These are phyloP conservation scores for Fusarium cicatricum DNA, from an alignment of 2,329 filamentous ascomycete genomes.

Conservation along the genomic window DNA sequence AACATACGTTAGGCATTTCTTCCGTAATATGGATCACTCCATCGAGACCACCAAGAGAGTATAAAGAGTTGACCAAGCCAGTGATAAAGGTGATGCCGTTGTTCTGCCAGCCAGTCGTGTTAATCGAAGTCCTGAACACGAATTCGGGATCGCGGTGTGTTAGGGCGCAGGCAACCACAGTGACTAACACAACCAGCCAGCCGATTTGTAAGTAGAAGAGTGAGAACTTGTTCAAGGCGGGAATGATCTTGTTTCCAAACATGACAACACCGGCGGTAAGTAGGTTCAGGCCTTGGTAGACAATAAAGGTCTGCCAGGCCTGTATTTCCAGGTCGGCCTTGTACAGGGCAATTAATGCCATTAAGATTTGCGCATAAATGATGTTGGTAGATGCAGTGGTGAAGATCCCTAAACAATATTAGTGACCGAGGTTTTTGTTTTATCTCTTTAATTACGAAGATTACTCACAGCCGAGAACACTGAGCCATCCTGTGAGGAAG, in stretches of 20 bases:
- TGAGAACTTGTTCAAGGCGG: constrained; percentile 53
- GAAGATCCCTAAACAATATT: constrained; percentile 49
- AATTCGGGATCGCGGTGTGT: constrained; percentile 56
- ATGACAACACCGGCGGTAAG: constrained; percentile 55
- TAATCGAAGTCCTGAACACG: constrained; percentile 61
- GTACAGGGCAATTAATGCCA: constrained; percentile 54
- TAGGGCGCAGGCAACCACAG: constrained; percentile 56
- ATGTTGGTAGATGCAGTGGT: constrained; percentile 55
- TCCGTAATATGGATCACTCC: constrained; percentile 59
- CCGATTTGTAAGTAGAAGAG: constrained; percentile 56
- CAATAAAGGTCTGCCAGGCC: constrained; percentile 58
- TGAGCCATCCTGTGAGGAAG: constrained; percentile 56
- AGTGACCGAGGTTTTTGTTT: not conserved
- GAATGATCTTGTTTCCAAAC: constrained; percentile 57
- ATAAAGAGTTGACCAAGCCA: constrained; percentile 58
- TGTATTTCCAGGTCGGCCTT: constrained; percentile 50
- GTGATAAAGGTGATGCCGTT: constrained; percentile 60
- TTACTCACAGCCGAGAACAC: constrained; percentile 48
- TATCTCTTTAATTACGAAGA: fast-evolving
- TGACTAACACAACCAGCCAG: constrained; percentile 57
- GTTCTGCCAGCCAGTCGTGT: constrained; percentile 61
- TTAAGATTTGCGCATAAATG: constrained; percentile 52
- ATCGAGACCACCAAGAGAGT: constrained; percentile 57
- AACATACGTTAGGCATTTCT: constrained; percentile 58
- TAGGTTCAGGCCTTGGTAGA: constrained; percentile 54